Conservation (phyloP, 768 basidiomycete species). For the Hortiboletus flavorubellus region DNA sequence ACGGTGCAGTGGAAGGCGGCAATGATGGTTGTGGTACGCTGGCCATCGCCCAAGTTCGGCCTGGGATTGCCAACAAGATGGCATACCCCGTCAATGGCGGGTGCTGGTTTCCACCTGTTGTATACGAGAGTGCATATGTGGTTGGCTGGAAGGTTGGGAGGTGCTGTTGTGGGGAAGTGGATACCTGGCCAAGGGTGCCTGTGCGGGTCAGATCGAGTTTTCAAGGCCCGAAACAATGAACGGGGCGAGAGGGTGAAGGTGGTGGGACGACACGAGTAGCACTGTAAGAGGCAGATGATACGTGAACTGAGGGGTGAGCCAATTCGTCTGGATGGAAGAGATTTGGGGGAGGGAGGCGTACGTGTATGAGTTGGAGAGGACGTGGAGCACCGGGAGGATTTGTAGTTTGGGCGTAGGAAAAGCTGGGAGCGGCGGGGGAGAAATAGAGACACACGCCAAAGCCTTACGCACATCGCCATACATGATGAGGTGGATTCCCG, state of each 20-base stretch:
- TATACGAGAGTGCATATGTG: slow-evolving; percentile 43
- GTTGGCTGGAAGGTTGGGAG: slow-evolving; percentile 34
- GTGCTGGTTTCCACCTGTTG: slow-evolving; percentile 40
- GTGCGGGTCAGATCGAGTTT: slow-evolving; percentile 67
- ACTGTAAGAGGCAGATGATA: slow-evolving; percentile 43
- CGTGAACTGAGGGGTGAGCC: slow-evolving; percentile 46
- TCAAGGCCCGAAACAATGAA: slow-evolving; percentile 59
- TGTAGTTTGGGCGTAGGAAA: slow-evolving; percentile 43
- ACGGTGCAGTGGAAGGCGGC: slow-evolving; percentile 38
- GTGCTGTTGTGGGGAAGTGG: slow-evolving; percentile 38
- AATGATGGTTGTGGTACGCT: slow-evolving; percentile 40
- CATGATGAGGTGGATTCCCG: too few species aligned
- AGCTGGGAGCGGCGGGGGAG: slow-evolving; percentile 48
- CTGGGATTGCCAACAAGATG: slow-evolving; percentile 72
- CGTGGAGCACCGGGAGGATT: slow-evolving; percentile 26
- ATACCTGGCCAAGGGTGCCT: slow-evolving; percentile 65
- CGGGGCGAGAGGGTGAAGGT: slow-evolving; percentile 50
- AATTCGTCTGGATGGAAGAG: slow-evolving; percentile 76
- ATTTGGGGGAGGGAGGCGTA: slow-evolving; percentile 74
- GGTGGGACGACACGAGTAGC: slow-evolving; percentile 40
- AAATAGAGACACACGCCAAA: slow-evolving; percentile 87
- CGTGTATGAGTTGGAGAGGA: slow-evolving; percentile 67
- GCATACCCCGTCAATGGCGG: slow-evolving; percentile 77
- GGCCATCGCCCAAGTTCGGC: slow-evolving; percentile 82
- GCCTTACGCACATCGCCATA: too few species aligned